A percentile compares a stretch with the other conserved stretches of the same genome.
These are phyloP conservation scores for Elasticomyces elasticus DNA, from an alignment of 495 filamentous ascomycete species.

Conservation along the genomic window DNA sequence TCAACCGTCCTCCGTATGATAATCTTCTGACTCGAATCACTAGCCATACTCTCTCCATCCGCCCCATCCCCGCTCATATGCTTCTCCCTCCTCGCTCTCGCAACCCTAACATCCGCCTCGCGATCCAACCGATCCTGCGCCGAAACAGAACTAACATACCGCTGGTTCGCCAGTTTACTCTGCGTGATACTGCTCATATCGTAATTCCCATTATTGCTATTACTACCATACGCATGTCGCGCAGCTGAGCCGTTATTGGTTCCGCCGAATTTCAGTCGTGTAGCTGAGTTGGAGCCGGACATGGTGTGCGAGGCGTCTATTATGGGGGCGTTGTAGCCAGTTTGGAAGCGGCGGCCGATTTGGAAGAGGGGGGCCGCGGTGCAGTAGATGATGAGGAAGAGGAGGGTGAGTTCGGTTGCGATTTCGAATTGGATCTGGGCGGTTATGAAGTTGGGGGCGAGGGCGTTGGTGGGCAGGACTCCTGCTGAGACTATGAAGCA, in stretches of 20 bases:
- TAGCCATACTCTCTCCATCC: neutral
- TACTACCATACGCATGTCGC: neutral
- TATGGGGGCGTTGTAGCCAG: conserved; percentile 1
- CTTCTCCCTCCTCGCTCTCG: neutral
- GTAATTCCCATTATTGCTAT: neutral
- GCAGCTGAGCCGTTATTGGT: neutral
- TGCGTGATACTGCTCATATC: neutral
- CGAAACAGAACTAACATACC: neutral
- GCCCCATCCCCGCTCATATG: neutral
- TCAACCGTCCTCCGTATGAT: neutral
- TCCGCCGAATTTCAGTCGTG: too few relatives aligned
- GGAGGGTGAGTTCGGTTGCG: neutral
- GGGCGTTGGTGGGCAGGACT: neutral
- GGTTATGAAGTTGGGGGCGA: neutral
- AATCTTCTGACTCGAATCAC: conserved; percentile 3
- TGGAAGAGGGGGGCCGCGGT: conserved; percentile 1
- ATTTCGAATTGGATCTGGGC: neutral
- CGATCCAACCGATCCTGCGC: neutral
- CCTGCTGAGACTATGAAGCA: neutral
- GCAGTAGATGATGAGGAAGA: conserved; percentile 1
- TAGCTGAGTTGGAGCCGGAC: neutral
- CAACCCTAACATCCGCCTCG: neutral
- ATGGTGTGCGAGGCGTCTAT: neutral
- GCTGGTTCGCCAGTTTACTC: neutral
- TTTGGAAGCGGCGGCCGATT: conserved; percentile 1